Evolutionary conservation across 257 asterid genomes (phyloP).

Genomic region (Ilex aquifolium): DNA sequence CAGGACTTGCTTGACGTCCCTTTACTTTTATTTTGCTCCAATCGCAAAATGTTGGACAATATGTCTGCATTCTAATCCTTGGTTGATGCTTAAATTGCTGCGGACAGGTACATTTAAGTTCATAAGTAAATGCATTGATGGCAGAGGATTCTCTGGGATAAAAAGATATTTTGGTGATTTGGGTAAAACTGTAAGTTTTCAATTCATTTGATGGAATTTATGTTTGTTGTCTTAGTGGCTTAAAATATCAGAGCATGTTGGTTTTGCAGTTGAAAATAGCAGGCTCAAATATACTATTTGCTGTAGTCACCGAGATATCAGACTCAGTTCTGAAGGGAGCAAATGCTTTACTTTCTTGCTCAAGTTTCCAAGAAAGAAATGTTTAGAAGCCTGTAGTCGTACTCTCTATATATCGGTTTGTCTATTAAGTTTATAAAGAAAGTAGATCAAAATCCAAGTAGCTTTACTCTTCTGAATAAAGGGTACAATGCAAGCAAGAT

Average conservation of each 20-base stretch:
- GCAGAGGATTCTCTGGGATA: slow-evolving; percentile 89
- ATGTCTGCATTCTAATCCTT: slow-evolving; percentile 2
- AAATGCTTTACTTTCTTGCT: too few relatives aligned
- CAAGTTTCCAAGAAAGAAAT: too few relatives aligned
- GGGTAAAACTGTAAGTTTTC: slow-evolving; percentile 73
- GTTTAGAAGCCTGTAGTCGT: too few relatives aligned
- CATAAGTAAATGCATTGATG: slow-evolving; percentile 71
- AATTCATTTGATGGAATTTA: slow-evolving; percentile 2
- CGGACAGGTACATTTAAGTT: slow-evolving; percentile 81
- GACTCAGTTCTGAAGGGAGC: slow-evolving; percentile 92
- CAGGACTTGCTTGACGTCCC: too few relatives aligned
- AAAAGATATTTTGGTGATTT: slow-evolving; percentile 94
- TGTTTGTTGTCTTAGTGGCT: slow-evolving; percentile 10
- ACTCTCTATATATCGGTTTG: too few relatives aligned
- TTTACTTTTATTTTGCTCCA: too few relatives aligned
- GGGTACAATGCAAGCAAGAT: too few relatives aligned
- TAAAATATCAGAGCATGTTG: slow-evolving; percentile 10
- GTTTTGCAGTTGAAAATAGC: slow-evolving; percentile 73
- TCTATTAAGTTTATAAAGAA: too few relatives aligned
- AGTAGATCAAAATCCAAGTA: too few relatives aligned
- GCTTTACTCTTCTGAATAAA: too few relatives aligned
- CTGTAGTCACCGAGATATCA: slow-evolving; percentile 87
- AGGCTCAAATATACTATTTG: slow-evolving; percentile 86
- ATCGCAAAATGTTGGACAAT: too few relatives aligned
- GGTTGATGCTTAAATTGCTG: slow-evolving; percentile 17